phyloP scores from a whole-genome alignment of 441 rosid genomes.

The Brassica hybrid region DNA sequence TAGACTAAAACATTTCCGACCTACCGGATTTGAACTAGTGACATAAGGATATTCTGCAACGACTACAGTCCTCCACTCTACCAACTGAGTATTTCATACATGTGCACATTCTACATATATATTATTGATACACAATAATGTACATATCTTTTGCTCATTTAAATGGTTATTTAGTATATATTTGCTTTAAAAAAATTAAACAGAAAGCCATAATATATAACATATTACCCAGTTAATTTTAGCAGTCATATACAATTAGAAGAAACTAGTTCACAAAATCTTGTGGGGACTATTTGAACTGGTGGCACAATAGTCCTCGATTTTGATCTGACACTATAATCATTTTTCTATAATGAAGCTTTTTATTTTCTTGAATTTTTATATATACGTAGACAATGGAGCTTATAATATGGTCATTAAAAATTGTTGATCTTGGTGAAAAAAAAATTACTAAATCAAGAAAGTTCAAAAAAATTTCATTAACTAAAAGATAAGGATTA shows the following conservation, averaged over 20 bases:
- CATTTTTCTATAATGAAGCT: background rate
- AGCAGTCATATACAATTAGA: background rate
- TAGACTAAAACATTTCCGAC: background rate
- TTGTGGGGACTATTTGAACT: background rate
- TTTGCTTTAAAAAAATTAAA: background rate
- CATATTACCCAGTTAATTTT: too few relatives aligned
- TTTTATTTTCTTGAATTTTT: background rate
- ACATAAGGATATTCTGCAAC: background rate
- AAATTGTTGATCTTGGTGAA: background rate
- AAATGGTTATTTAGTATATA: too few relatives aligned
- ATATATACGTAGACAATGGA: background rate
- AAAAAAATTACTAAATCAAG: background rate
- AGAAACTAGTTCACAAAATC: background rate
- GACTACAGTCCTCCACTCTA: constrained; percentile 89
- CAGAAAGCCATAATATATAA: background rate
- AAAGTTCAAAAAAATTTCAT: background rate
- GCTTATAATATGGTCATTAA: background rate
- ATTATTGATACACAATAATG: too few relatives aligned
- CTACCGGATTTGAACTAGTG: constrained; percentile 19
- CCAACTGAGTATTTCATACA: constrained; percentile 66
- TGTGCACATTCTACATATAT: background rate
- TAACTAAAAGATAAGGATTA: background rate
- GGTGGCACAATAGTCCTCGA: background rate
- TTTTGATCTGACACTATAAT: background rate
- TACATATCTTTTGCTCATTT: too few relatives aligned